Percentiles rank a stretch among this genome's conserved stretches.
Conservation (phyloP, 2,329 filamentous ascomycete genomes). For the Colletotrichum sp. region DNA sequence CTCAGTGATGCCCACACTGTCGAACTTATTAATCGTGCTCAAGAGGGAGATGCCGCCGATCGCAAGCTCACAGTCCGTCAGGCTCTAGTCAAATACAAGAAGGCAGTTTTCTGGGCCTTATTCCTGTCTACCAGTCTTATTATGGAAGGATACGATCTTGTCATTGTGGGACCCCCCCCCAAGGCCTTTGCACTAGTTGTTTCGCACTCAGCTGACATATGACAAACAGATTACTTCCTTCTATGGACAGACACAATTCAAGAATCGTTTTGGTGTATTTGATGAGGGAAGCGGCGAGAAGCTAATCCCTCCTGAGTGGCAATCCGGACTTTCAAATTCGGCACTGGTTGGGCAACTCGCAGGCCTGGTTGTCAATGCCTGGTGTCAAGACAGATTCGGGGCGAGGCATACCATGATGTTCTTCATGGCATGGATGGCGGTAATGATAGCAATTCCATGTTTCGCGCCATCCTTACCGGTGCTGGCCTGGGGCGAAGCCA, state of each 20-base stretch:
- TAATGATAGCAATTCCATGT: conserved; percentile 52
- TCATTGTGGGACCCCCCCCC: conserved; percentile 39
- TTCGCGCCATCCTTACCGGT: conserved; percentile 48
- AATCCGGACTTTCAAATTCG: conserved; percentile 49
- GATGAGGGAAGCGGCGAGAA: conserved; percentile 32
- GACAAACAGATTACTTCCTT: conserved; percentile 27
- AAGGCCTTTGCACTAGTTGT: not conserved
- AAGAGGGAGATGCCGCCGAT: conserved; percentile 19
- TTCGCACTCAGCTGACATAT: not conserved
- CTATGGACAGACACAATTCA: conserved; percentile 36
- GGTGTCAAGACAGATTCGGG: conserved; percentile 42
- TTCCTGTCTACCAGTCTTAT: conserved; percentile 47
- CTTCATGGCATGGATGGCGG: conserved; percentile 37
- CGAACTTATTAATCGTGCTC: not conserved
- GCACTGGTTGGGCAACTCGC: conserved; percentile 47
- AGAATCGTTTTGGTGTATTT: conserved; percentile 32
- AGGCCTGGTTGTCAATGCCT: conserved; percentile 48
- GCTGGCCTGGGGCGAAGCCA: conserved; percentile 44
- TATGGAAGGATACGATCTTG: conserved; percentile 57
- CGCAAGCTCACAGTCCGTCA: conserved; percentile 27
- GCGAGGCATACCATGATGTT: conserved; percentile 19
- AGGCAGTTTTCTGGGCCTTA: conserved; percentile 34
- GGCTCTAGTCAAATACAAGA: conserved; percentile 30
- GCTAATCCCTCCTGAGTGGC: conserved; percentile 48
- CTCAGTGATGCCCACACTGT: not conserved